Evolutionary conservation across 805 yeast genomes (phyloP), one percentile per base, ranked within the genome.

Genomic region (Torulaspora microellipsoides): DNA sequence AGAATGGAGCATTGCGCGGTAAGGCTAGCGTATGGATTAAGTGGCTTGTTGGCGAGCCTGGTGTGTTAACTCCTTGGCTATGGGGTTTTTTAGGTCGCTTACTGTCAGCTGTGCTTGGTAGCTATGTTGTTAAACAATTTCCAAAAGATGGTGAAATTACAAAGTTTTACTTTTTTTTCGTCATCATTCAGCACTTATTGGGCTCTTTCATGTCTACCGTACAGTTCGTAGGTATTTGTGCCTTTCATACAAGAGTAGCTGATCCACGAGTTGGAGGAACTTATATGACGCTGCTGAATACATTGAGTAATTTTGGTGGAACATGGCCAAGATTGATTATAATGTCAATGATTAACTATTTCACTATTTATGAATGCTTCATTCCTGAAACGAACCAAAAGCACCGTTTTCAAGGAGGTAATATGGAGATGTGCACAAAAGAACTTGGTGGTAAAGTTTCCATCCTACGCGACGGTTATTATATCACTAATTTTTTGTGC

Each of bases 211-310:
- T 91, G 95, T 76, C 89, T 5, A 93, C 99, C 0, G 82, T 93
- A 44, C 98, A 91, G 65, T 91, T 93, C 68, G 98, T 93, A 14
- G 85, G 95, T 1, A 80, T 93, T 34, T 84, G 89, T 59, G 95
- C 98, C 0, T 93, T 93, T 72, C 97, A 91, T 66, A 91, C 97
- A 2, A 81, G 83, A 54, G 85, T 93, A 42, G 96, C 99, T 1
- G 99, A 93, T 61, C 98, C 99, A 0, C 67, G 81, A 14, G 86
- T 93, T 55, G 99, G 99, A 13, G 99, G 99, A 1, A 93, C 99
- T 0, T 93, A 93, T 64, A 91, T 93, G 98, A 93, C 99, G 0
- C 82, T 95, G 0, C 71, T 93, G 46, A 93, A 93, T 65, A 93
- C 99, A 0, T 71, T 93, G 37, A 80, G 95, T 33, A 93, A 93